These are phyloP conservation scores for Malassezia slooffiae DNA, from an alignment of 1,284 basidiomycete species.

Conservation along the genomic window DNA sequence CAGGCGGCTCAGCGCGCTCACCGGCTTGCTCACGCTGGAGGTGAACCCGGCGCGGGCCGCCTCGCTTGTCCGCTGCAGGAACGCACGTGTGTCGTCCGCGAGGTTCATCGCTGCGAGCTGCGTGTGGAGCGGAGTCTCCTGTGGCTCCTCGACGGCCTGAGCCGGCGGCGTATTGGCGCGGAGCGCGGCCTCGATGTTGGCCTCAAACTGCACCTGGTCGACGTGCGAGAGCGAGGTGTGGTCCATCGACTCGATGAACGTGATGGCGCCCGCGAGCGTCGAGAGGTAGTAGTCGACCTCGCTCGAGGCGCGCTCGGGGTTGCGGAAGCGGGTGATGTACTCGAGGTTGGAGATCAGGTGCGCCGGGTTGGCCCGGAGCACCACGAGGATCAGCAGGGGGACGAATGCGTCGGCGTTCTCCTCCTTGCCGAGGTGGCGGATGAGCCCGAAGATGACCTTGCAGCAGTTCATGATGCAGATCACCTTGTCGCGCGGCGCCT, in stretches of 20 bases:
- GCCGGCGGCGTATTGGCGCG: not conserved
- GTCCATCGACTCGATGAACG: slow-evolving; percentile 95
- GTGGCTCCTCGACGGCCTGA: no score
- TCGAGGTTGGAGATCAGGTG: slow-evolving; percentile 85
- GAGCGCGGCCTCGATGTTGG: slow-evolving; percentile 17
- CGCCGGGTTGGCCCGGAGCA: slow-evolving; percentile 82
- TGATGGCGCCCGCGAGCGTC: slow-evolving; percentile 72
- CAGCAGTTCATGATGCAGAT: slow-evolving; percentile 96
- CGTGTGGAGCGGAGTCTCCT: slow-evolving; percentile 3
- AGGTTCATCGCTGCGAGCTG: slow-evolving; percentile 15
- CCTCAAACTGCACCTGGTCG: slow-evolving; percentile 80
- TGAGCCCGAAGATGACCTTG: slow-evolving; percentile 96
- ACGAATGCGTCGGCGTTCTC: slow-evolving; percentile 70
- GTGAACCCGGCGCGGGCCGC: slow-evolving; percentile 33
- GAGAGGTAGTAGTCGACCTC: slow-evolving; percentile 96
- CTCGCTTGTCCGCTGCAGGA: slow-evolving; percentile 43
- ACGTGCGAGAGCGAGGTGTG: slow-evolving; percentile 83
- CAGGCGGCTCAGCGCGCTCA: slow-evolving; percentile 38
- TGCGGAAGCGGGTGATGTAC: slow-evolving; percentile 84
- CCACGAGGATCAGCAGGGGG: slow-evolving; percentile 85
- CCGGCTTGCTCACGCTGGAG: slow-evolving; percentile 25
- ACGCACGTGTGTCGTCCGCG: slow-evolving; percentile 42
- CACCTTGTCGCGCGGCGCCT: slow-evolving; percentile 91
- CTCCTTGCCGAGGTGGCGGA: slow-evolving; percentile 60
- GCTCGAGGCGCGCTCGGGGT: slow-evolving; percentile 74